These are phyloP conservation scores for Conticribra weissflogii DNA, from an alignment of 108 stramenopile species.

Conservation along the genomic window DNA sequence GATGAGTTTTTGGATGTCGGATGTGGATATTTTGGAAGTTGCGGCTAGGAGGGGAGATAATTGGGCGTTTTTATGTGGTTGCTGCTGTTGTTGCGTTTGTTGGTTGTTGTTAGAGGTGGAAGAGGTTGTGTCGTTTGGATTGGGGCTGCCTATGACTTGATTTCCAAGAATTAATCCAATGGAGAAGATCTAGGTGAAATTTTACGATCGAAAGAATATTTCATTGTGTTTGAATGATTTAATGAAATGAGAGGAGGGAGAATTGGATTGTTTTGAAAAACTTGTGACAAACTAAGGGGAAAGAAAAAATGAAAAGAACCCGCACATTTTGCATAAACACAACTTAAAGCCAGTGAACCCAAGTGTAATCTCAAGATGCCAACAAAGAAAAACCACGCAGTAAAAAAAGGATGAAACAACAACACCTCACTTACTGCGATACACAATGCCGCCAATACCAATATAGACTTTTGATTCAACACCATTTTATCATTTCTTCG, in stretches of 20 bases:
- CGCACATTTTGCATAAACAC: too few relatives aligned
- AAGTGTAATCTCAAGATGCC: too few relatives aligned
- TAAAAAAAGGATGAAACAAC: not conserved
- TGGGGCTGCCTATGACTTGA: slow-evolving; percentile 20
- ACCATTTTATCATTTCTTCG: slow-evolving; percentile 1
- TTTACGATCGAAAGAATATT: not conserved
- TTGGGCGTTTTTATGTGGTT: slow-evolving; percentile 23
- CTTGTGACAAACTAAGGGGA: too few relatives aligned
- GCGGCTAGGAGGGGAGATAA: slow-evolving; percentile 31
- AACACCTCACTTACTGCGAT: slow-evolving; percentile 16
- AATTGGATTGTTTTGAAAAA: too few relatives aligned
- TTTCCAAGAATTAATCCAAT: slow-evolving; percentile 34
- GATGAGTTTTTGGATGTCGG: slow-evolving; percentile 38
- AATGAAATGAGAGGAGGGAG: not conserved
- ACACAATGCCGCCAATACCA: slow-evolving; percentile 20
- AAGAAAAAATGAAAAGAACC: too few relatives aligned
- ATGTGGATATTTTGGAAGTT: slow-evolving; percentile 13
- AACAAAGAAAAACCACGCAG: not conserved
- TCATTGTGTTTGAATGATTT: slow-evolving; percentile 18
- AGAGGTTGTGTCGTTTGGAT: not conserved
- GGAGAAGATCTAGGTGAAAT: slow-evolving; percentile 17
- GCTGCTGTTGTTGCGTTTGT: too few relatives aligned
- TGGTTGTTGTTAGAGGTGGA: not conserved
- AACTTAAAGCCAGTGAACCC: too few relatives aligned
- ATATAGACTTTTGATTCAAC: slow-evolving; percentile 25